Percentiles rank a stretch among this genome's conserved stretches.
Conservation (phyloP, 352 stramenopile genomes). For the Phytophthora hibernalis region DNA sequence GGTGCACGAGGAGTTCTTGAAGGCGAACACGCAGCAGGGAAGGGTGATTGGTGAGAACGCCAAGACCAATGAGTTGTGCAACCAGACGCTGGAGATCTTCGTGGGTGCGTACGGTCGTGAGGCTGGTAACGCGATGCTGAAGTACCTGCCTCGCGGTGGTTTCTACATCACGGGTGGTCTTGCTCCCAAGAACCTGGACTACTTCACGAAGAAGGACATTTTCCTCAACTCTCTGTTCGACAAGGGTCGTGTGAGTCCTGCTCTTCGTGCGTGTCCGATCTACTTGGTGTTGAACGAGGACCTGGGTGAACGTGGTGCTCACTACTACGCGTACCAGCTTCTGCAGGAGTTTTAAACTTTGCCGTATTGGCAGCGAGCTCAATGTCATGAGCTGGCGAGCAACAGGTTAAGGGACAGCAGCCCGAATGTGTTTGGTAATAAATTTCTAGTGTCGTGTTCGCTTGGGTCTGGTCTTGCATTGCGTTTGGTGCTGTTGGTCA, state of each 20-base stretch:
- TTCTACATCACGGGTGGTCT: constrained; percentile 96
- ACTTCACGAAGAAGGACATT: constrained; percentile 77
- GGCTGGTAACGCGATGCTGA: constrained; percentile 91
- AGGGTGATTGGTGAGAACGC: constrained; percentile 87
- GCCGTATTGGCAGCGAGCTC: too few species aligned
- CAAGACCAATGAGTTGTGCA: constrained; percentile 75
- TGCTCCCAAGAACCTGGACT: constrained; percentile 95
- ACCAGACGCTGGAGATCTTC: constrained; percentile 92
- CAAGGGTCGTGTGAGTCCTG: constrained; percentile 80
- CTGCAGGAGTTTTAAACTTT: too few species aligned
- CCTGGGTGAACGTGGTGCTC: constrained; percentile 83
- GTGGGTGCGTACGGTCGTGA: constrained; percentile 83
- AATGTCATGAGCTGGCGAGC: background rate
- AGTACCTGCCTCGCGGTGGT: constrained; percentile 94
- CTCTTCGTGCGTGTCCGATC: constrained; percentile 73
- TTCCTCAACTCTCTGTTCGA: constrained; percentile 81
- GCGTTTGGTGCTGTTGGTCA: background rate
- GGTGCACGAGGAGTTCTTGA: constrained; percentile 78
- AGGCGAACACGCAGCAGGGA: constrained; percentile 66
- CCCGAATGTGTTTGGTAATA: background rate
- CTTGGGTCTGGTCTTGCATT: background rate
- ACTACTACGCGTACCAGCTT: constrained; percentile 83
- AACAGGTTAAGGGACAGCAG: too few species aligned
- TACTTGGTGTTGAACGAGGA: constrained; percentile 91
- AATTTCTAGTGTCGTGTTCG: background rate